These are phyloP conservation scores for Orbilia quercus DNA, from an alignment of 2,329 filamentous ascomycete genomes.

Conservation along the genomic window DNA sequence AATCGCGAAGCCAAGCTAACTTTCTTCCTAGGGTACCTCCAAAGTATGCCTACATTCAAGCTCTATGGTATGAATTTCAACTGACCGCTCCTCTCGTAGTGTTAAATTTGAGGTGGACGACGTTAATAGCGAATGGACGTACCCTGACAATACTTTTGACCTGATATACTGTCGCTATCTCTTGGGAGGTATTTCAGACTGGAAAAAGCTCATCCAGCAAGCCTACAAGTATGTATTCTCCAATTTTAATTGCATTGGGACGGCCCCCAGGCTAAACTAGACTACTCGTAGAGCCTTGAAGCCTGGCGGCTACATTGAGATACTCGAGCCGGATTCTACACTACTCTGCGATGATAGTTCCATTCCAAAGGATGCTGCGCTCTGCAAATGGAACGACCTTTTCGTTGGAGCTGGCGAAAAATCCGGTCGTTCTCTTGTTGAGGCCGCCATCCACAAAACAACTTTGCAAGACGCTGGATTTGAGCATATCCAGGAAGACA, in stretches of 20 bases:
- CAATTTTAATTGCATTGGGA: too few species aligned
- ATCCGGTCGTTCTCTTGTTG: constrained; percentile 51
- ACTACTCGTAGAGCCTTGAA: constrained; percentile 47
- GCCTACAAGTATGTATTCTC: constrained; percentile 66
- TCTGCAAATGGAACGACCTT: constrained; percentile 56
- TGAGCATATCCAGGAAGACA: constrained; percentile 67
- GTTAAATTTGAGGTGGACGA: constrained; percentile 63
- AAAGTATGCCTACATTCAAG: constrained; percentile 30
- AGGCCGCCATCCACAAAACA: constrained; percentile 41
- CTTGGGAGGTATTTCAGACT: constrained; percentile 59
- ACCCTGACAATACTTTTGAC: constrained; percentile 60
- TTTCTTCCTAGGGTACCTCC: constrained; percentile 30
- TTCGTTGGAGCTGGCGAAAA: constrained; percentile 50
- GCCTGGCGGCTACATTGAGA: constrained; percentile 58
- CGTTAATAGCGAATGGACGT: constrained; percentile 60
- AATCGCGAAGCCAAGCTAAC: constrained; percentile 11
- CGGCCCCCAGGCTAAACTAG: too few species aligned
- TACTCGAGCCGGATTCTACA: constrained; percentile 69
- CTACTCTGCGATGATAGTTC: constrained; percentile 62
- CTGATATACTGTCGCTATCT: constrained; percentile 61
- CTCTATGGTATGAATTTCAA: not conserved
- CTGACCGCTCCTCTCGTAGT: constrained; percentile 56
- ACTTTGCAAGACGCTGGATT: constrained; percentile 66
- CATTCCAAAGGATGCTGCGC: constrained; percentile 7
- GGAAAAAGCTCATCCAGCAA: constrained; percentile 57